Base-by-base conservation (phyloP, 768 basidiomycete species). In the Panellus pusillus region DNA sequence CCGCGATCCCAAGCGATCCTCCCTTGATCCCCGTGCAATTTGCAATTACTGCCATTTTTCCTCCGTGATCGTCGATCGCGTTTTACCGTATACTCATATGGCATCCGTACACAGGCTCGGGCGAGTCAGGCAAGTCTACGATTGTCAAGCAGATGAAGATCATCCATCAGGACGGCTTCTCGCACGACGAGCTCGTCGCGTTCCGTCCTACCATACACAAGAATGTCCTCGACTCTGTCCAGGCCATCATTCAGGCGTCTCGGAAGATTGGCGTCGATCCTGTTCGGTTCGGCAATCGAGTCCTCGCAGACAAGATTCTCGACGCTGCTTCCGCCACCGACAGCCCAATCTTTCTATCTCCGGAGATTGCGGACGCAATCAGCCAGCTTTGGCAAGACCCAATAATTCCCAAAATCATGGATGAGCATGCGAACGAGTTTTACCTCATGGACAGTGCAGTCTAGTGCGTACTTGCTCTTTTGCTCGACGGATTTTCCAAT, bases 101-200 rank as follows among this genome's bases (percentile, higher is more conserved):
- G 8, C 11, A 14, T 35, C 8, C 32, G 32, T 35, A 14, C 32
- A 35, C 62, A 95, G 94, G 95, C 50, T 94, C 93, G 13, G 93
- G 95, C 63, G 93, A 96, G 74, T 91, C 89, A 0, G 96, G 95
- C 6, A 98, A 98, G 73, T 87, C 84, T 4, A 98, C 95, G 0
- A 93, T 98, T 60, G 93, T 97, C 32, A 98, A 98, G 68, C 95
- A 98, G 70, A 97, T 98, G 94, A 97, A 96, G 79, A 95, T 98
- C 53, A 94, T 98, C 44, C 91, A 98, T 68, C 91, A 96, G 68
- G 84, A 87, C 57, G 95, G 95, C 12, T 98, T 93, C 72, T 82
- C 86, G 2, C 70, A 72, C 8, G 80, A 87, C 0, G 93, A 97
- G 68, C 82, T 93, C 24, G 76, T 86, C 55, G 78, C 82, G 3